phyloP scores from a whole-genome alignment of 805 yeast species.

The Wickerhamiella alocasiicola region DNA sequence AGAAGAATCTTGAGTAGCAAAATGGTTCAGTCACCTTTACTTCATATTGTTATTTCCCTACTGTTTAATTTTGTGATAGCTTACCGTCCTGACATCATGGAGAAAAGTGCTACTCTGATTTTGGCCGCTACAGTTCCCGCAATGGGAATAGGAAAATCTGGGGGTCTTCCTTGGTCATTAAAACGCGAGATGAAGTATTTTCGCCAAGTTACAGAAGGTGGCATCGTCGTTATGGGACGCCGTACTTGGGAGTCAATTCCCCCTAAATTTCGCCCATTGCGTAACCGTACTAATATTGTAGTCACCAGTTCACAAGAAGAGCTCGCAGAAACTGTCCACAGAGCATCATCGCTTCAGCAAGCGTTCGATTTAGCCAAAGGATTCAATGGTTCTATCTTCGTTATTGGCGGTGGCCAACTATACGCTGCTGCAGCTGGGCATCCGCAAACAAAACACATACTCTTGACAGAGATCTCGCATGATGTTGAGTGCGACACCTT shows the following conservation, averaged over 20 bases:
- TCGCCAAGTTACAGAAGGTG: conserved; percentile 49
- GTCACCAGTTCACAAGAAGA: conserved; percentile 38
- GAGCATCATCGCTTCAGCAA: conserved; percentile 34
- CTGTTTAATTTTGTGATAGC: not conserved
- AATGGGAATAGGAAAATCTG: conserved; percentile 74
- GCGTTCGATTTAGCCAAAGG: conserved; percentile 28
- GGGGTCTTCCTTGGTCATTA: conserved; percentile 78
- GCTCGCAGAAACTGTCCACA: conserved; percentile 23
- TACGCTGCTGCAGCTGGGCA: conserved; percentile 45
- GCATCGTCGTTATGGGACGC: conserved; percentile 79
- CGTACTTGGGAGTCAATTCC: conserved; percentile 96
- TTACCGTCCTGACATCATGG: not conserved
- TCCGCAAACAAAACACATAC: conserved; percentile 39
- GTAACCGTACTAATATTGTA: conserved; percentile 61
- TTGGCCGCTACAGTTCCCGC: conserved; percentile 79
- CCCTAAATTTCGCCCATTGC: conserved; percentile 65
- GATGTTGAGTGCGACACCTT: conserved; percentile 55
- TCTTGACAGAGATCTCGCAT: conserved; percentile 55
- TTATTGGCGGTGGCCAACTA: conserved; percentile 89
- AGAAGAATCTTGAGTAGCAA: not conserved
- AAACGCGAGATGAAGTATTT: conserved; percentile 78
- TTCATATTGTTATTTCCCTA: not conserved
- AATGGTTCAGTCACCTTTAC: not conserved
- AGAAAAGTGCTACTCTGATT: conserved; percentile 38
- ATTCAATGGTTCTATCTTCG: conserved; percentile 43